phyloP scores from a whole-genome alignment of 306 rosid species.

The Lithocarpus polystachyus region DNA sequence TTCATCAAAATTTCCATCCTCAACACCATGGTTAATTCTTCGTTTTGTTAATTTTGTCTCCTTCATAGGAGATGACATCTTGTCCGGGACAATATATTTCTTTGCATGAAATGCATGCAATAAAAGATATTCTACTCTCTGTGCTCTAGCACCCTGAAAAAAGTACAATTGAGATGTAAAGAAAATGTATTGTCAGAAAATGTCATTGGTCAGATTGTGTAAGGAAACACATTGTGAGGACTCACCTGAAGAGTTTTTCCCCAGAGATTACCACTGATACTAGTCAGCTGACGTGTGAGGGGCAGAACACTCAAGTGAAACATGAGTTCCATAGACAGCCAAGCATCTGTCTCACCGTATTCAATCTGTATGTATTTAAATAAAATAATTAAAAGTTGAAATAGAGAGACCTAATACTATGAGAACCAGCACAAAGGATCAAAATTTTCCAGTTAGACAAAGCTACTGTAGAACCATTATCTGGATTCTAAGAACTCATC shows the following conservation, averaged over 20 bases:
- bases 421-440: constrained; percentile 20
- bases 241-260: constrained; percentile 94
- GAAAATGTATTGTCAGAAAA: constrained; percentile 2
- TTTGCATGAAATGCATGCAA: constrained; percentile 93
- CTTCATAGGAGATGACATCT: constrained; percentile 50
- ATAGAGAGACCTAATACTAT: constrained; percentile 1
- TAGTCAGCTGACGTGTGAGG: constrained; percentile 94
- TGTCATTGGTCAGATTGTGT: constrained; percentile 17
- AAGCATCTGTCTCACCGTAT: constrained; percentile 94
- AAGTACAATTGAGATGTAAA: constrained; percentile 14
- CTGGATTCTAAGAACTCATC: constrained; percentile 11
- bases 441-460: constrained; percentile 10
- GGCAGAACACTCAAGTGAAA: constrained; percentile 96
- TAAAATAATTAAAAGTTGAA: background rate
- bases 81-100: constrained; percentile 91
- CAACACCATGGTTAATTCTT: constrained; percentile 43
- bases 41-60: constrained; percentile 61
- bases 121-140: constrained; percentile 90
- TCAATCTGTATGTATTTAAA: constrained; percentile 63
- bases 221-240: constrained; percentile 14
- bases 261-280: constrained; percentile 94
- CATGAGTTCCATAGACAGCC: constrained; percentile 99
- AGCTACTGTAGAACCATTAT: background rate
- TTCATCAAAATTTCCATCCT: constrained; percentile 48
- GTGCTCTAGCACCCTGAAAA: constrained; percentile 97